Conservation (phyloP, 495 filamentous ascomycete genomes). For the Corynascus novoguineensis region DNA sequence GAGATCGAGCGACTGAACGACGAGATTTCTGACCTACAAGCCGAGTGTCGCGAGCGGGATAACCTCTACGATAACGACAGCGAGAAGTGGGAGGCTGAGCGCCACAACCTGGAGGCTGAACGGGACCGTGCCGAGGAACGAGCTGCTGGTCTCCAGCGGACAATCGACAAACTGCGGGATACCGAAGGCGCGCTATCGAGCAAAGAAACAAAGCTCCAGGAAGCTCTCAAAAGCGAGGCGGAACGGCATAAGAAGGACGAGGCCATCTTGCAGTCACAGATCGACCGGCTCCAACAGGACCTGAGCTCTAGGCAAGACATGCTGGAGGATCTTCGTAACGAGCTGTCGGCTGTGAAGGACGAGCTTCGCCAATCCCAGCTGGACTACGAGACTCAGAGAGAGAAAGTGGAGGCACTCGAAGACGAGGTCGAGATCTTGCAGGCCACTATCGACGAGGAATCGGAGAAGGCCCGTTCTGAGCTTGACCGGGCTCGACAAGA, state of each 20-base stretch:
- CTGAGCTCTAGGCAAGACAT: conserved; percentile 41
- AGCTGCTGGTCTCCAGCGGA: conserved; percentile 62
- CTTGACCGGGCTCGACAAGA: conserved; percentile 44
- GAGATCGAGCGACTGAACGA: conserved; percentile 58
- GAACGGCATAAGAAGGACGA: conserved; percentile 42
- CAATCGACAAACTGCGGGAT: conserved; percentile 66
- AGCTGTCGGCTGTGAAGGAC: conserved; percentile 56
- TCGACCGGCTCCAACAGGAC: conserved; percentile 42
- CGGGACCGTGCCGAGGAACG: conserved; percentile 63
- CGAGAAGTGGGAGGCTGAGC: conserved; percentile 65
- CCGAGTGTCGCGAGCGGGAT: conserved; percentile 69
- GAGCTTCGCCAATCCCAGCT: conserved; percentile 62
- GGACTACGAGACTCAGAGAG: conserved; percentile 55
- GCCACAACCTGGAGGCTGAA: conserved; percentile 58
- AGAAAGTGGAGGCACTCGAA: conserved; percentile 69
- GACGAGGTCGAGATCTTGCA: conserved; percentile 77
- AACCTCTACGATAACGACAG: conserved; percentile 62
- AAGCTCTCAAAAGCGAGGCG: conserved; percentile 39
- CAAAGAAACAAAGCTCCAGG: conserved; percentile 60
- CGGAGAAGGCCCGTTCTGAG: conserved; percentile 60
- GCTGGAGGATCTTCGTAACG: conserved; percentile 39
- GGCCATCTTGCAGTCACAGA: conserved; percentile 35
- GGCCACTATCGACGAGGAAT: conserved; percentile 66
- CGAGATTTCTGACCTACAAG: conserved; percentile 62
- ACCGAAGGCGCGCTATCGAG: conserved; percentile 59